These are phyloP conservation scores for Fraxinus nigra DNA, from an alignment of 305 asterid genomes.

Conservation along the genomic window DNA sequence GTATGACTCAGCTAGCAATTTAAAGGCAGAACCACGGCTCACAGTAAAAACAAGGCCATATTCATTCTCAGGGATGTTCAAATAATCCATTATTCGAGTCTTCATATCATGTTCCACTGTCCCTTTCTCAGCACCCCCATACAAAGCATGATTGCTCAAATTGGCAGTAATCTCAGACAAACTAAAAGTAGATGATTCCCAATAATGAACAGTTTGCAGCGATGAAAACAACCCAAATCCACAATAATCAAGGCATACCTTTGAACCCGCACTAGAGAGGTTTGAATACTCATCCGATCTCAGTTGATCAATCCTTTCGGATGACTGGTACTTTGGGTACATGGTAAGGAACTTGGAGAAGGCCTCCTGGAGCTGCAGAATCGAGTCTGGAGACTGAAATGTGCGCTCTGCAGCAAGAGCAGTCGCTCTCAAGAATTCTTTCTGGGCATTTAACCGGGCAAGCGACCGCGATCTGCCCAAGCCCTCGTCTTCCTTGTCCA, in stretches of 20 bases:
- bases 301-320: slow-evolving; percentile 85
- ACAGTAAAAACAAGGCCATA: slow-evolving; percentile 95
- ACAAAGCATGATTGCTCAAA: slow-evolving; percentile 86
- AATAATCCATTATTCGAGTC: slow-evolving; percentile 80
- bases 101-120: slow-evolving; percentile 83
- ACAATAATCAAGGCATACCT: slow-evolving; percentile 92
- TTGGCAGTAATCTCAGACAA: slow-evolving; percentile 92
- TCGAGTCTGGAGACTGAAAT: slow-evolving; percentile 54
- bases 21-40: slow-evolving; percentile 93
- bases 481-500: slow-evolving; percentile 61
- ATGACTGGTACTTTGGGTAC: slow-evolving; percentile 78
- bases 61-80: slow-evolving; percentile 93
- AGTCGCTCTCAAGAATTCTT: slow-evolving; percentile 82
- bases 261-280: slow-evolving; percentile 52
- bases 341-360: slow-evolving; percentile 77
- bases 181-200: slow-evolving; percentile 90
- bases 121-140: slow-evolving; percentile 87
- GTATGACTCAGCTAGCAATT: slow-evolving; percentile 79
- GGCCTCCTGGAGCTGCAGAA: slow-evolving; percentile 65
- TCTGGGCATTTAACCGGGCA: slow-evolving; percentile 81
- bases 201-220: slow-evolving; percentile 74
- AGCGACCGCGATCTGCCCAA: slow-evolving; percentile 86
- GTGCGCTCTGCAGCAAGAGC: slow-evolving; percentile 89
- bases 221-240: slow-evolving; percentile 95
- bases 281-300: slow-evolving; percentile 83